Percentiles rank a stretch among this genome's conserved stretches.
Evolutionary conservation across 1,139 yeast genomes (phyloP).

Genomic region (Yamadazyma mexicana): DNA sequence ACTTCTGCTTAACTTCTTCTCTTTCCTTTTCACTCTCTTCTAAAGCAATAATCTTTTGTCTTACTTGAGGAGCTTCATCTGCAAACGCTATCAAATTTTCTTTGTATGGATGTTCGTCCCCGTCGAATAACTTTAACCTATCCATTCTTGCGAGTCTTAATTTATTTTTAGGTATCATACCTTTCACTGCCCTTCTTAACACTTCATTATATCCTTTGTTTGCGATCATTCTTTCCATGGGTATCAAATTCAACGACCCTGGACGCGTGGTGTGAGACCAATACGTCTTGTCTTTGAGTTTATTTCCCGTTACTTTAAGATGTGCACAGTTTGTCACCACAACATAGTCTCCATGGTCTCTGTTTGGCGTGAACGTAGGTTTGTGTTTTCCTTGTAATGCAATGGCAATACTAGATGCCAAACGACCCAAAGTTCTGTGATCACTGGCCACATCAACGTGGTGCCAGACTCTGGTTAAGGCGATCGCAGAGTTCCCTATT

Average conservation of each 20-base stretch:
- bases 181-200: slow-evolving; percentile 82
- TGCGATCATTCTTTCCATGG: slow-evolving; percentile 75
- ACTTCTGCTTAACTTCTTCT: slow-evolving; percentile 37
- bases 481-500: slow-evolving; percentile 63
- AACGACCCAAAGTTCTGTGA: slow-evolving; percentile 82
- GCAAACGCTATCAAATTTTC: slow-evolving; percentile 84
- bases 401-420: slow-evolving; percentile 85
- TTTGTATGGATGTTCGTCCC: slow-evolving; percentile 82
- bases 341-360: slow-evolving; percentile 95
- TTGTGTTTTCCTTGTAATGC: slow-evolving; percentile 95
- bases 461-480: slow-evolving; percentile 91
- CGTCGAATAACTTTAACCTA: slow-evolving; percentile 84
- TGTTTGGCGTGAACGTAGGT: slow-evolving; percentile 72
- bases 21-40: slow-evolving; percentile 35
- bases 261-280: slow-evolving; percentile 91
- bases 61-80: slow-evolving; percentile 66
- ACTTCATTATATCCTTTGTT: slow-evolving; percentile 87
- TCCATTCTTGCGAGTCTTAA: slow-evolving; percentile 77
- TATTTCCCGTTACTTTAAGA: slow-evolving; percentile 79
- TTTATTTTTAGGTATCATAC: slow-evolving; percentile 93
- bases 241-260: slow-evolving; percentile 79
- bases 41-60: slow-evolving; percentile 39
- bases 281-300: slow-evolving; percentile 79
- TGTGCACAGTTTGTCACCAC: slow-evolving; percentile 92
- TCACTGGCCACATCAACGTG: slow-evolving; percentile 90